Evolutionary conservation across 805 yeast genomes (phyloP).

Genomic region (Cyberlindnera euphorbiiphila): DNA sequence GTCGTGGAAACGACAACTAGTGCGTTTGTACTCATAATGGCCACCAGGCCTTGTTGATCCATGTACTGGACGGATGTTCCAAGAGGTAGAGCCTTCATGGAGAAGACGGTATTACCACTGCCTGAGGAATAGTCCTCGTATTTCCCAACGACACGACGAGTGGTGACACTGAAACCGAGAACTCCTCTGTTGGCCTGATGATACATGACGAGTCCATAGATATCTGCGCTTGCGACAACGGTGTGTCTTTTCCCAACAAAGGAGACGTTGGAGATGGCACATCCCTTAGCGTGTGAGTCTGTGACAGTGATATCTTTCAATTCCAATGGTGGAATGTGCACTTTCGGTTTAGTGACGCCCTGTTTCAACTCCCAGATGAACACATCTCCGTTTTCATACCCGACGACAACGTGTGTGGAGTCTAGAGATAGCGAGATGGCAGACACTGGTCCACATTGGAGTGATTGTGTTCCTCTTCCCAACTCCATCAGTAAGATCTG

Average conservation of each 20-base stretch:
- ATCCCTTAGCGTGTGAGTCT: slow-evolving; percentile 30
- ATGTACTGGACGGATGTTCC: slow-evolving; percentile 52
- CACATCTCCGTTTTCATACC: slow-evolving; percentile 61
- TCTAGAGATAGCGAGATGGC: slow-evolving; percentile 61
- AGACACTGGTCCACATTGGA: slow-evolving; percentile 46
- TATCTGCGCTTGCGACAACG: slow-evolving; percentile 53
- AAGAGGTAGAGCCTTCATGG: slow-evolving; percentile 51
- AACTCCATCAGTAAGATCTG: slow-evolving; percentile 52
- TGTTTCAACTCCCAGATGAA: slow-evolving; percentile 60
- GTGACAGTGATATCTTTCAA: slow-evolving; percentile 22
- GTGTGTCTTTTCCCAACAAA: slow-evolving; percentile 51
- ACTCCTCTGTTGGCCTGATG: slow-evolving; percentile 64
- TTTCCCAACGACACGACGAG: slow-evolving; percentile 52
- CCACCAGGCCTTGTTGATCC: slow-evolving; percentile 56
- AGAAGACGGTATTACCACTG: slow-evolving; percentile 33
- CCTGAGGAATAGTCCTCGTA: slow-evolving; percentile 26
- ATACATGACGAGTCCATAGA: slow-evolving; percentile 50
- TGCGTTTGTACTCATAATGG: slow-evolving; percentile 50
- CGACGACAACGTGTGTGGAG: slow-evolving; percentile 65
- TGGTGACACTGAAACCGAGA: slow-evolving; percentile 43
- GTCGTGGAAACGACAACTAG: slow-evolving; percentile 56
- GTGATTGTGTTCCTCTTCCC: slow-evolving; percentile 28
- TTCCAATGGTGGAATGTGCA: slow-evolving; percentile 21
- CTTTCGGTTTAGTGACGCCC: slow-evolving; percentile 28
- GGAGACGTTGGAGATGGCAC: slow-evolving; percentile 39